Conservation (phyloP, 495 filamentous ascomycete genomes). For the Amphirosellinia nigrospora region DNA sequence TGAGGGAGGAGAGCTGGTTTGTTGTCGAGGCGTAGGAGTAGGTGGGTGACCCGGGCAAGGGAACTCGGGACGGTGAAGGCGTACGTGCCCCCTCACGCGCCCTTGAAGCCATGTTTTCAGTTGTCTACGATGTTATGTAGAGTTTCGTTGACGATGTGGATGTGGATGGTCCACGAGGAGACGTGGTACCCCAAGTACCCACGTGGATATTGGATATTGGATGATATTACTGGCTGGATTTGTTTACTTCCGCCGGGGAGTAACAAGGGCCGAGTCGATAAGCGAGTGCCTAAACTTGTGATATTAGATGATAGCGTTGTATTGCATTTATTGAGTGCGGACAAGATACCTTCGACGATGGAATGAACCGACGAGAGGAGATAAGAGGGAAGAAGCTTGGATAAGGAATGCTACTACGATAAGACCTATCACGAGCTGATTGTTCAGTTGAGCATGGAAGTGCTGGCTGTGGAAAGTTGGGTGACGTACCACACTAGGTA, state of each 20-base stretch:
- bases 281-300: constrained; percentile 14
- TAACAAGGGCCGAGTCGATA: constrained; percentile 19
- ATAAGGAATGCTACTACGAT: not conserved
- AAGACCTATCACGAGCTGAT: constrained; percentile 3
- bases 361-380: not conserved
- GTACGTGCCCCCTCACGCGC: constrained; percentile 45
- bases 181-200: not conserved
- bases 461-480: not conserved
- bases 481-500: not conserved
- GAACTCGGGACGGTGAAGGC: constrained; percentile 54
- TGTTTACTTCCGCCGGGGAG: constrained; percentile 30
- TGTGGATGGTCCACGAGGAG: not conserved
- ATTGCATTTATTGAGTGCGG: not conserved
- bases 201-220: constrained; percentile 6
- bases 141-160: not conserved
- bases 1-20: constrained; percentile 61
- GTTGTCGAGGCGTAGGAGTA: constrained; percentile 67
- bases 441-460: not conserved
- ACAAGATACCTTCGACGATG: constrained; percentile 1
- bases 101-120: constrained; percentile 31
- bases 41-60: constrained; percentile 63
- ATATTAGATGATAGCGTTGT: constrained; percentile 1
- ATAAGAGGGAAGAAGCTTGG: not conserved
- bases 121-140: not conserved
- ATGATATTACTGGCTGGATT: constrained; percentile 32